phyloP scores from a whole-genome alignment of 1,284 basidiomycete species.

The Puccinia hordei region DNA sequence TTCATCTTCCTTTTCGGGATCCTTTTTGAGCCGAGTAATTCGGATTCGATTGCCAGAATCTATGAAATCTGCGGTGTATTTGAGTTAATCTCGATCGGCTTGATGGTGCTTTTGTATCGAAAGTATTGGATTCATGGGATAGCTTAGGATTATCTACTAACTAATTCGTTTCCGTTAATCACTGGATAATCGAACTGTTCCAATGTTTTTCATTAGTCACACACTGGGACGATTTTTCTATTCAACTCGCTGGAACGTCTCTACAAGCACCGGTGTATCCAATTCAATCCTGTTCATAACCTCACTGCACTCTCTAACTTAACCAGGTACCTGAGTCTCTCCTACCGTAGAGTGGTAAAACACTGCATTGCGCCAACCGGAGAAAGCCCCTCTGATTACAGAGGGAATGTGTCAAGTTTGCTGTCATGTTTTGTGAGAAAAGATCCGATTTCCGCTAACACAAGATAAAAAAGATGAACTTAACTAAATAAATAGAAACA shows the following conservation, averaged over 20 bases:
- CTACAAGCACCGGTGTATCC: neutral
- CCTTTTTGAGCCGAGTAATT: neutral
- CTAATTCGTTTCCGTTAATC: neutral
- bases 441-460: too few relatives aligned
- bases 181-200: neutral
- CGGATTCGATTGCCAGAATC: slow-evolving; percentile 17
- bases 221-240: neutral
- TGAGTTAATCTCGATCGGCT: neutral
- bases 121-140: slow-evolving; percentile 19
- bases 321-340: too few relatives aligned
- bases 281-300: neutral
- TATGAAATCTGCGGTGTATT: slow-evolving; percentile 9
- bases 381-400: too few relatives aligned
- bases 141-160: neutral
- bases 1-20: slow-evolving; percentile 38
- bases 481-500: too few relatives aligned
- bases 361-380: too few relatives aligned
- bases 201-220: neutral
- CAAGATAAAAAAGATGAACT: too few relatives aligned
- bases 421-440: too few relatives aligned
- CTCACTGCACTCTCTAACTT: too few relatives aligned
- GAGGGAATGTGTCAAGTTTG: too few relatives aligned
- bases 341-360: too few relatives aligned
- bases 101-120: slow-evolving; percentile 21
- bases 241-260: neutral